Evolutionary conservation across 2,329 filamentous ascomycete species (phyloP), one percentile per base, ranked within the genome.

Genomic region (Exophiala sideris): DNA sequence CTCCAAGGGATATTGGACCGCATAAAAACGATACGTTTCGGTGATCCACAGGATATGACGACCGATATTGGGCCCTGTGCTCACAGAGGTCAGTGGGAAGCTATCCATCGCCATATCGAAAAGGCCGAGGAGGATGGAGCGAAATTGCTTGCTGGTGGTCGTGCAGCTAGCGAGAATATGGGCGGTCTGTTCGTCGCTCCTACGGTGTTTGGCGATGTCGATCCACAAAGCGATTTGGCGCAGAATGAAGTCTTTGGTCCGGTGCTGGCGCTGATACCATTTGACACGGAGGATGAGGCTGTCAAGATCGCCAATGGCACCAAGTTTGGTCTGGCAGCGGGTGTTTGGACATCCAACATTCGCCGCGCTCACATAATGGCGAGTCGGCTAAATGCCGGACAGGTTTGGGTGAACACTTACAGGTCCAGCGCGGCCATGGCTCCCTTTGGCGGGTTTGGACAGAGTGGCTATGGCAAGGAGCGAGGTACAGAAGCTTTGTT

Each of bases 401-500:
- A 86, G 89, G 84, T 88, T 1, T 86, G 84, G 75, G 48, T 64
- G 18, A 64, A 75, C 66, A 18, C 74, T 59, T 80, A 76, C 68
- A 81, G 74, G 45, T 36, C 29, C 14, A n/a, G 41, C 32, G 16
- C 49, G 21, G n/a, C 34, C 10, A 40, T 39, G 7, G 46, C 50
- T 18, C 80, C 80, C 24, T 91, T 91, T 62, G 86, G 87, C 51
- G 89, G 89, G 0, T 89, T 81, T 77, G 91, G 91, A 73, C 81
- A 90, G 73, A 82, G 77, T 20, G 88, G 89, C 58, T 88, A 91
- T 54, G 88, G 88, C 40, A 84, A 87, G 50, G 89, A 94, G 70
- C 75, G 88, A 3, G 86, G 86, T 58, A 84, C 87, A 76, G 81
- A 80, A 40, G 86, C 40, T 21, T 12, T 42, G 5, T 21, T 42